These are phyloP conservation scores for Suhomyces guaymorum DNA, from an alignment of 1,139 yeast genomes.

Conservation along the genomic window DNA sequence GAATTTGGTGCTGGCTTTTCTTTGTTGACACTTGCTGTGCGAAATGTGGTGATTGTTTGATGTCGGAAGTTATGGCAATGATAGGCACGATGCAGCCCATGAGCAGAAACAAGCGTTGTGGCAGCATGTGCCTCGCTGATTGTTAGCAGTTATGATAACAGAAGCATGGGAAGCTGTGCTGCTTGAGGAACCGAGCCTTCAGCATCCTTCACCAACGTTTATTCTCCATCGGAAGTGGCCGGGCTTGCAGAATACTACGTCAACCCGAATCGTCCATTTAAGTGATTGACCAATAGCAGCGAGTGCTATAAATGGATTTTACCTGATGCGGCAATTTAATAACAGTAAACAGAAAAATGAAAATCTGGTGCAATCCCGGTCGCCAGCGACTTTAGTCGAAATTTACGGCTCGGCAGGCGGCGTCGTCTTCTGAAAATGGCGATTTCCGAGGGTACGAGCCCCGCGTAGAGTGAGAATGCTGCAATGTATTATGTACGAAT, in stretches of 20 bases:
- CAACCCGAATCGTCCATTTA: not conserved
- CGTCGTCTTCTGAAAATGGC: too few species aligned
- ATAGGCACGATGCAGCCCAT: too few species aligned
- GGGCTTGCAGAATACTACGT: not conserved
- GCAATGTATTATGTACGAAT: not conserved
- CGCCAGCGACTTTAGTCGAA: not conserved
- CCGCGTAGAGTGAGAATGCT: not conserved
- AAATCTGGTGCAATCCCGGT: slow-evolving; percentile 9
- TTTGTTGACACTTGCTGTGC: not conserved
- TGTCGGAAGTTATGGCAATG: too few species aligned
- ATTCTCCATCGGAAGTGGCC: not conserved
- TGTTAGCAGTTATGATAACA: too few species aligned
- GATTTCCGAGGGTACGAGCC: slow-evolving; percentile 6
- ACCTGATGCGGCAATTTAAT: slow-evolving; percentile 5
- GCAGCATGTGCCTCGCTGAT: too few species aligned
- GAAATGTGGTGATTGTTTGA: slow-evolving; percentile 2
- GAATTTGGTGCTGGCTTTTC: not conserved
- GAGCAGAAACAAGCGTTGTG: too few species aligned
- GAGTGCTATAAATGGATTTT: not conserved
- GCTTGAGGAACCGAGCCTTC: too few species aligned
- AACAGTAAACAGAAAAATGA: slow-evolving; percentile 6
- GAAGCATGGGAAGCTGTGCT: not conserved
- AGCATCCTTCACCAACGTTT: too few species aligned
- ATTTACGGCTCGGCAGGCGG: slow-evolving; percentile 3
- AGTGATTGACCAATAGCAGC: slow-evolving; percentile 2